Evolutionary conservation across 257 asterid species (phyloP).

Genomic region (Fraxinus pennsylvanica): DNA sequence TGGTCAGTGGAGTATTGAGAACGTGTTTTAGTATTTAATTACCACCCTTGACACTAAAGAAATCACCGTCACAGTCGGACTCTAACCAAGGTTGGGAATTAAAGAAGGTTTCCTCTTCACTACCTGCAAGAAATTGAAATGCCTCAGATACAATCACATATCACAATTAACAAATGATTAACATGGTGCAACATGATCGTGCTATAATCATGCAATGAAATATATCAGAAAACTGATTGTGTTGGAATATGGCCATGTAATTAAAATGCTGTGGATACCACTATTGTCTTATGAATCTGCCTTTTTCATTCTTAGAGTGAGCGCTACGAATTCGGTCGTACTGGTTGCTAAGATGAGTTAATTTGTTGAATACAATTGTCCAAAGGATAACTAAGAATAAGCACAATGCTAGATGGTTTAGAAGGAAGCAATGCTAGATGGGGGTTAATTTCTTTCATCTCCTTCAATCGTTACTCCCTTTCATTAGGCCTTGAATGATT

Average conservation of each 20-base stretch:
- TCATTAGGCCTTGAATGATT: too few species aligned
- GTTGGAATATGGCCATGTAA: not conserved
- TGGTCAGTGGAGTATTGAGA: not conserved
- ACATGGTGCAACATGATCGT: not conserved
- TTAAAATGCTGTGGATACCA: not conserved
- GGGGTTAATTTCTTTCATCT: too few species aligned
- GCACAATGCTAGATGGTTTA: not conserved
- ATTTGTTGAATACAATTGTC: not conserved
- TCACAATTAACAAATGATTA: not conserved
- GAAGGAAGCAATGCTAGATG: not conserved
- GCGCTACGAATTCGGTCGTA: not conserved
- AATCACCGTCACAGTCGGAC: constrained; percentile 86
- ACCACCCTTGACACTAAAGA: constrained; percentile 75
- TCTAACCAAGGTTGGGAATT: constrained; percentile 80
- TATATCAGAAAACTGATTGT: not conserved
- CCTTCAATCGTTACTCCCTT: too few species aligned
- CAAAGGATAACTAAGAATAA: not conserved
- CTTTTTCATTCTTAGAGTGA: not conserved
- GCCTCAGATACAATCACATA: constrained; percentile 11
- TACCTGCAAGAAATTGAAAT: constrained; percentile 45
- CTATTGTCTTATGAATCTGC: not conserved
- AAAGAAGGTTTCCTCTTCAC: constrained; percentile 70
- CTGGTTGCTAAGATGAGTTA: not conserved
- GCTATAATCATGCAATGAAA: not conserved
- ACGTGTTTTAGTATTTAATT: constrained; percentile 32